phyloP scores from a whole-genome alignment of 2,329 filamentous ascomycete genomes.

The Curvularia eragrostidis region DNA sequence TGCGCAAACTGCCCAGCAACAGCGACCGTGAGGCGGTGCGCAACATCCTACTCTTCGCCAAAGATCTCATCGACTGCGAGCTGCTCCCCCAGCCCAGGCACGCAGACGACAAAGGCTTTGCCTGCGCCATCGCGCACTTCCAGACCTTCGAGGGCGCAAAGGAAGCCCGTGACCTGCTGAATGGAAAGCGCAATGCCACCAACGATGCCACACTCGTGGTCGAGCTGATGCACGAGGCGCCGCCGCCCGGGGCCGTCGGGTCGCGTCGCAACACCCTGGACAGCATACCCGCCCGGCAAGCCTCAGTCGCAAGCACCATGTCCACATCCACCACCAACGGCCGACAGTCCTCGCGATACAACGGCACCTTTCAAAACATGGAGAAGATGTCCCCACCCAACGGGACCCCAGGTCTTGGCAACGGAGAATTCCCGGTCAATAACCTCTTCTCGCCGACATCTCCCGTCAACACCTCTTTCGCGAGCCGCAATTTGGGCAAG shows the following conservation, averaged over 20 bases:
- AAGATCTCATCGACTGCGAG: constrained; percentile 66
- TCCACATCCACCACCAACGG: constrained; percentile 46
- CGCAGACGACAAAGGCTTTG: constrained; percentile 63
- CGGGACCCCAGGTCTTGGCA: constrained; percentile 59
- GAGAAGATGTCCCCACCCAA: constrained; percentile 69
- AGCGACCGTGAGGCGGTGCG: constrained; percentile 65
- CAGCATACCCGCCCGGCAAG: constrained; percentile 52
- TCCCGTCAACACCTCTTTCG: constrained; percentile 73
- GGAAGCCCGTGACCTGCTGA: constrained; percentile 64
- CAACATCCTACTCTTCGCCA: constrained; percentile 70
- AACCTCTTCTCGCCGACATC: constrained; percentile 76
- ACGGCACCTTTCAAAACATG: constrained; percentile 66
- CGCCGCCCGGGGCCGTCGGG: constrained; percentile 48
- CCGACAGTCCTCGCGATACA: constrained; percentile 66
- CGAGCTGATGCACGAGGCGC: constrained; percentile 59
- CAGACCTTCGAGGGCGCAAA: constrained; percentile 63
- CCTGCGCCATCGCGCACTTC: constrained; percentile 66
- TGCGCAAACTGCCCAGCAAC: constrained; percentile 66
- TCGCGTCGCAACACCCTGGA: constrained; percentile 64
- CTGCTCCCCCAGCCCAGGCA: constrained; percentile 60
- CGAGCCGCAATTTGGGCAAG: constrained; percentile 68
- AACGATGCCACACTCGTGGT: constrained; percentile 66
- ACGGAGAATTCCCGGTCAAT: constrained; percentile 67
- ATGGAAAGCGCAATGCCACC: constrained; percentile 68
- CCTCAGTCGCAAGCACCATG: constrained; percentile 55